Evolutionary conservation across 768 basidiomycete species (phyloP).

Genomic region (Infundibulicybe gibba): DNA sequence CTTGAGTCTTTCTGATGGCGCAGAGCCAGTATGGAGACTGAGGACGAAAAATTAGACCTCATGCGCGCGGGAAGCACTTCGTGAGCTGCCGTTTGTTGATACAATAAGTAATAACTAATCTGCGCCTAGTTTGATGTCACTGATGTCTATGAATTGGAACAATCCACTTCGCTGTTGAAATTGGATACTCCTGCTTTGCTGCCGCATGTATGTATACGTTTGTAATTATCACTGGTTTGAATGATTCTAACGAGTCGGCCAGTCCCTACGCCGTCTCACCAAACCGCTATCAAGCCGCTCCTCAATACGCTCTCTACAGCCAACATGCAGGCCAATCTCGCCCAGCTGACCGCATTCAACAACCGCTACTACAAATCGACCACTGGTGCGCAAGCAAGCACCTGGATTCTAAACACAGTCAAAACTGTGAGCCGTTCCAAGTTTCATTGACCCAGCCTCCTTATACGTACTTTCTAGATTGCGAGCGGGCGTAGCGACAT

Average conservation of each 20-base stretch:
- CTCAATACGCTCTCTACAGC: conserved; percentile 22
- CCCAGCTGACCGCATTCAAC: conserved; percentile 34
- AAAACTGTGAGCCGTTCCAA: conserved; percentile 24
- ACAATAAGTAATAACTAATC: too few species aligned
- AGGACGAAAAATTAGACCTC: conserved; percentile 31
- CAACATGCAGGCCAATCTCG: conserved; percentile 31
- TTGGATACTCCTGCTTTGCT: conserved; percentile 14
- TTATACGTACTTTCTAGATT: neutral
- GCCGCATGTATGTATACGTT: conserved; percentile 22
- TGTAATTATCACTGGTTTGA: neutral
- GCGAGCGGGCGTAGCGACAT: conserved; percentile 21
- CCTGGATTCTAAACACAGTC: conserved; percentile 31
- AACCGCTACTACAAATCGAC: conserved; percentile 38
- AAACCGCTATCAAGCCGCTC: conserved; percentile 20
- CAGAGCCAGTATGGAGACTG: conserved; percentile 36
- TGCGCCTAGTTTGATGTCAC: conserved; percentile 35
- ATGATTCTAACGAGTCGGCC: neutral
- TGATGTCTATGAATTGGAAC: conserved; percentile 31
- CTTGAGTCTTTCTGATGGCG: conserved; percentile 29
- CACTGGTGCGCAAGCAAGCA: conserved; percentile 33
- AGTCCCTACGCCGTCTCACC: conserved; percentile 30
- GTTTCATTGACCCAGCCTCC: conserved; percentile 43
- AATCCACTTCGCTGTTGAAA: conserved; percentile 11
- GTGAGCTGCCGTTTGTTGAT: conserved; percentile 15
- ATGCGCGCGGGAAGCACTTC: conserved; percentile 28